A percentile compares a stretch with the other conserved stretches of the same genome.
phyloP scores from a whole-genome alignment of 257 asterid genomes.

The Verbena officinalis region DNA sequence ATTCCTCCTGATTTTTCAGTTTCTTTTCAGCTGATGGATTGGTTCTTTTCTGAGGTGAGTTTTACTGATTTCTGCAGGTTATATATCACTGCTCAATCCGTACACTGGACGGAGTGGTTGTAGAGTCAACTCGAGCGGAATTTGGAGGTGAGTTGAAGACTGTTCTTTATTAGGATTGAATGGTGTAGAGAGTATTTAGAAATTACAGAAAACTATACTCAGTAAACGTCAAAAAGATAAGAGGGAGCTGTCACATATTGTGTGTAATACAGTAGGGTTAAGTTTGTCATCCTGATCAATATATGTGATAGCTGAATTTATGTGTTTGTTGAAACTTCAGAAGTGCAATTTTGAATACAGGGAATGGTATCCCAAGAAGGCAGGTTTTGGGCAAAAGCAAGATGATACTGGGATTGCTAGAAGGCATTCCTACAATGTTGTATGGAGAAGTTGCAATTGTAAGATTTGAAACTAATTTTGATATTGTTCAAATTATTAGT shows the following conservation, averaged over 20 bases:
- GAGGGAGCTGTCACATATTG: conserved; percentile 5
- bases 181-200: not conserved
- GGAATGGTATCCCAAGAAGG: conserved; percentile 75
- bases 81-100: conserved; percentile 88
- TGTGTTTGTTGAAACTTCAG: conserved; percentile 6
- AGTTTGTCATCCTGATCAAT: not conserved
- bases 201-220: not conserved
- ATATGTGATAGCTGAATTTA: not conserved
- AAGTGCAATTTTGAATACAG: conserved; percentile 37
- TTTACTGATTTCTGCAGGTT: conserved; percentile 52
- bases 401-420: conserved; percentile 81
- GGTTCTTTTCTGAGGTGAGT: not conserved
- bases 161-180: not conserved
- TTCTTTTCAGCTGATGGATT: not conserved
- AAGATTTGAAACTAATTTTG: conserved; percentile 9
- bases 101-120: conserved; percentile 82
- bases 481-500: not conserved
- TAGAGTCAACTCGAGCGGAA: conserved; percentile 79
- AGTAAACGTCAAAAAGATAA: not conserved
- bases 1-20: conserved; percentile 6
- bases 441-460: conserved; percentile 95
- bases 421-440: conserved; percentile 91
- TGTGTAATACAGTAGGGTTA: not conserved
- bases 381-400: conserved; percentile 93
- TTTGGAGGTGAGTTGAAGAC: conserved; percentile 60